A percentile compares a stretch with the other conserved stretches of the same genome.
Evolutionary conservation across 2,329 filamentous ascomycete genomes (phyloP).

Genomic region (Scedosporium apiospermum): DNA sequence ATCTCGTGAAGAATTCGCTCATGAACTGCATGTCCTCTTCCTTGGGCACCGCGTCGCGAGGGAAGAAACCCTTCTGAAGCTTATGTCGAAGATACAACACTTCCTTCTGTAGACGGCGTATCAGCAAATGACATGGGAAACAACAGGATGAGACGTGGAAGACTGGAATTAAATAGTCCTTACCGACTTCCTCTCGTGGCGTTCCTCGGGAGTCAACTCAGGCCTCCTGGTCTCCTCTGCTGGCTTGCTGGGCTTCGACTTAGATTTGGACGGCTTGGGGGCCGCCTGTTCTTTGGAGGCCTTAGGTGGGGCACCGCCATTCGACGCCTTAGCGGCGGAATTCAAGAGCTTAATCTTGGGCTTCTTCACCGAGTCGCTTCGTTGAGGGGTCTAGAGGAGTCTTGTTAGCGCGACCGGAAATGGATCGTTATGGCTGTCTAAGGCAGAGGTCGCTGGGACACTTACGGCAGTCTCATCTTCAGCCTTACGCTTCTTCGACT

Average conservation of each 20-base stretch:
- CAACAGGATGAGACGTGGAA: neutral
- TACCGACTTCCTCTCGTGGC: slow-evolving; percentile 49
- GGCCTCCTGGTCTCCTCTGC: slow-evolving; percentile 43
- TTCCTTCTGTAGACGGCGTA: slow-evolving; percentile 43
- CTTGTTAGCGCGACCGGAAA: neutral
- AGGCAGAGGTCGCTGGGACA: neutral
- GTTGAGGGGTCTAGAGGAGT: slow-evolving; percentile 39
- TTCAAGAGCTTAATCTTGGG: slow-evolving; percentile 56
- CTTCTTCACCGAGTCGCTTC: slow-evolving; percentile 56
- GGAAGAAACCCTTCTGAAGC: slow-evolving; percentile 87
- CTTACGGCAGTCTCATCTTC: slow-evolving; percentile 57
- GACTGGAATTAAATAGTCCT: slow-evolving; percentile 14
- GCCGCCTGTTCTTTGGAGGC: slow-evolving; percentile 42
- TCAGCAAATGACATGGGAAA: slow-evolving; percentile 20
- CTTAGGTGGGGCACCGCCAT: slow-evolving; percentile 50
- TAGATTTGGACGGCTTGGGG: slow-evolving; percentile 41
- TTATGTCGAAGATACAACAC: slow-evolving; percentile 93
- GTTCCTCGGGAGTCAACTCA: slow-evolving; percentile 49
- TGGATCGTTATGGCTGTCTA: neutral
- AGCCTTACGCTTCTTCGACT: slow-evolving; percentile 72
- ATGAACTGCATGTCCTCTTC: slow-evolving; percentile 74
- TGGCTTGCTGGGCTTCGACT: slow-evolving; percentile 45
- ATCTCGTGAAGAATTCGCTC: slow-evolving; percentile 67
- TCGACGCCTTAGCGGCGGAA: slow-evolving; percentile 57
- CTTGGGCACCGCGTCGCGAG: slow-evolving; percentile 74